These are phyloP conservation scores for Asterochloris erici DNA, from an alignment of 139 green algal species.

Conservation along the genomic window DNA sequence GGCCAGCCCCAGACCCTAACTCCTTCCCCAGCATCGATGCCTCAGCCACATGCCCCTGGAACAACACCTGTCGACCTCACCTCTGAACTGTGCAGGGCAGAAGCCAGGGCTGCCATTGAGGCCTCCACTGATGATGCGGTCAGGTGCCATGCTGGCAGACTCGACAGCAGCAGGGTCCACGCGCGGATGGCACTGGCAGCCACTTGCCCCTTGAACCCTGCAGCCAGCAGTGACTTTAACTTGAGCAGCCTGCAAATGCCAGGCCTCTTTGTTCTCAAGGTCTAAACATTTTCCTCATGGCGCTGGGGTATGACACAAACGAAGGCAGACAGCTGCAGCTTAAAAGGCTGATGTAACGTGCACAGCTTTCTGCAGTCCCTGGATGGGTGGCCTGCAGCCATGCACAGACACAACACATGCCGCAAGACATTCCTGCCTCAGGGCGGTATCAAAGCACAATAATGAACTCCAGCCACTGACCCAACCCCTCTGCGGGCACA, in stretches of 20 bases:
- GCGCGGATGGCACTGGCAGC: slow-evolving; percentile 42
- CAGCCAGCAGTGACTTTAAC: not conserved
- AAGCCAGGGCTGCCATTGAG: not conserved
- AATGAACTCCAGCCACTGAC: too few relatives aligned
- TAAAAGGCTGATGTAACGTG: not conserved
- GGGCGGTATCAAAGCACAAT: too few relatives aligned
- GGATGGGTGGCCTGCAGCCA: not conserved
- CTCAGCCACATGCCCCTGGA: not conserved
- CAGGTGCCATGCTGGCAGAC: slow-evolving; percentile 27
- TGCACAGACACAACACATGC: not conserved
- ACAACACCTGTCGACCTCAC: not conserved
- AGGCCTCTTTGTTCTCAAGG: not conserved
- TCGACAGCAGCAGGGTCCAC: slow-evolving; percentile 69
- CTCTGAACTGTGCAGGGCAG: not conserved
- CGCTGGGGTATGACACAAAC: not conserved
- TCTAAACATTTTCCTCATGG: not conserved
- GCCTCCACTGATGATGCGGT: not conserved
- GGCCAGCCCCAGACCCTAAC: not conserved
- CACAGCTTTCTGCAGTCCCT: not conserved
- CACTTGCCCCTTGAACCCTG: slow-evolving; percentile 4
- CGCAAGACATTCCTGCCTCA: not conserved
- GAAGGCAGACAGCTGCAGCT: not conserved
- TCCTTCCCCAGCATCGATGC: not conserved
- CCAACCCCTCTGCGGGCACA: too few relatives aligned
- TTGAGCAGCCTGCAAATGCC: not conserved